A percentile compares a stretch with the other conserved stretches of the same genome.
phyloP scores from a whole-genome alignment of 1,284 basidiomycete genomes.

The Marasmius oreades region DNA sequence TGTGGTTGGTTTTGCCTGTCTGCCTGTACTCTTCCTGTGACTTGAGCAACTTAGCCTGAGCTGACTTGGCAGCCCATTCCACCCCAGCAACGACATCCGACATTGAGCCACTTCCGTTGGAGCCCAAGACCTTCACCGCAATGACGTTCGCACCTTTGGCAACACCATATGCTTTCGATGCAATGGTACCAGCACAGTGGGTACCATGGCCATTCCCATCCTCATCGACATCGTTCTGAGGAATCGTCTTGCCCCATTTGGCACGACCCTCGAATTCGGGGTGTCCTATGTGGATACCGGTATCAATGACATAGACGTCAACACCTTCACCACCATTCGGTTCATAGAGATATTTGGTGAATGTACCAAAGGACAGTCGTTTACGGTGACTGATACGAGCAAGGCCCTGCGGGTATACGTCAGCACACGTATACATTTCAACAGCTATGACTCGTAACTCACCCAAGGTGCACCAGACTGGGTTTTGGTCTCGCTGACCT shows the following conservation, averaged over 20 bases:
- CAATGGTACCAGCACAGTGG: conserved; percentile 86
- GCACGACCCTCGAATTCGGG: conserved; percentile 88
- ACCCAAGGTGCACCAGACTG: conserved; percentile 93
- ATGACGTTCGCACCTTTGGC: conserved; percentile 92
- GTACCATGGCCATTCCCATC: conserved; percentile 76
- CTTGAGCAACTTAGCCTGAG: conserved; percentile 51
- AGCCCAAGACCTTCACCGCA: conserved; percentile 97
- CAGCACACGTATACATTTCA: conserved; percentile 8
- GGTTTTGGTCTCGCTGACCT: conserved; percentile 54
- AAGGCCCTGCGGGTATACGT: conserved; percentile 65
- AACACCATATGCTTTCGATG: conserved; percentile 82
- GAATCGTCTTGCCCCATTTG: conserved; percentile 81
- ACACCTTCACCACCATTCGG: conserved; percentile 83
- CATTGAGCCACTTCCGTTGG: conserved; percentile 94
- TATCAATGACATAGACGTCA: conserved; percentile 82
- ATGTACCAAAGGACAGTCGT: conserved; percentile 79
- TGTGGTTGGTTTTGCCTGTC: conserved; percentile 73
- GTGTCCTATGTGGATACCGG: conserved; percentile 88
- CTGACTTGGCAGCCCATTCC: conserved; percentile 74
- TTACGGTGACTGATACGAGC: conserved; percentile 91
- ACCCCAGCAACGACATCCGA: conserved; percentile 92
- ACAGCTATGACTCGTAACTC: conserved; percentile 27
- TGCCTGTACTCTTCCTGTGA: conserved; percentile 62
- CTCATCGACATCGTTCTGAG: conserved; percentile 70
- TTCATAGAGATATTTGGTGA: conserved; percentile 85